Evolutionary conservation across 1,139 yeast species (phyloP), one percentile per base, ranked within the genome.

Genomic region (Scheffersomyces illinoinensis): DNA sequence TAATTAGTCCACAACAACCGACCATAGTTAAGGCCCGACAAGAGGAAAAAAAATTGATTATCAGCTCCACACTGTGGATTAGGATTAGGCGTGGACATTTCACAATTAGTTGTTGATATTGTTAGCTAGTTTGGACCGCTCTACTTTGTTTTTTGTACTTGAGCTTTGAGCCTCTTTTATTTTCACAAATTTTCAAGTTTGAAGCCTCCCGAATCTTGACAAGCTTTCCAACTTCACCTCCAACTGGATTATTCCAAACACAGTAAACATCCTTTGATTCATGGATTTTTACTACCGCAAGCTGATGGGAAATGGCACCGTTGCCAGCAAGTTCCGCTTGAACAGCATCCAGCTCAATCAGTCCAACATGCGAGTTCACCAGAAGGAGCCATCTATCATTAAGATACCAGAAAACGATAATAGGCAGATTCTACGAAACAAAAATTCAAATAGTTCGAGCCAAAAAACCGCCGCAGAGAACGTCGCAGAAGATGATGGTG

Each of bases 291-390:
- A 74, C 66, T 76, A 77, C 64, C 68, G 74, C 23, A 76, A 72
- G 59, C 77, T 70, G 73, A 71, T 76, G 77, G 79, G 80, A 6
- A 76, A 77, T 62, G 82, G 82, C 26, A 68, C 80, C 23, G 65
- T 75, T 53, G 68, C 82, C 50, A 72, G 76, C 62, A 77, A 76
- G 63, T 77, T 77, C 66, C 70, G 78, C 18, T 64, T 76, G 53
- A 60, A 61, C 52, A 59, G 59, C 43, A 63, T 71, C 12, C 71
- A 67, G 54, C 71, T 66, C 66, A 70, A 69, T 43, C 72, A 64
- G 56, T 68, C 71, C 23, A 65, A 67, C 56, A 56, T 68, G 52
- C 62, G 73, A 60, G 67, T 50, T 58, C 62, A 53, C 58, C 66
- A n/a, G 51, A 52, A 52, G 46, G 58, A 39, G 50, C 53, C 4